These are phyloP conservation scores for Penicillium bialowiezense DNA, from an alignment of 495 filamentous ascomycete genomes.

Conservation along the genomic window DNA sequence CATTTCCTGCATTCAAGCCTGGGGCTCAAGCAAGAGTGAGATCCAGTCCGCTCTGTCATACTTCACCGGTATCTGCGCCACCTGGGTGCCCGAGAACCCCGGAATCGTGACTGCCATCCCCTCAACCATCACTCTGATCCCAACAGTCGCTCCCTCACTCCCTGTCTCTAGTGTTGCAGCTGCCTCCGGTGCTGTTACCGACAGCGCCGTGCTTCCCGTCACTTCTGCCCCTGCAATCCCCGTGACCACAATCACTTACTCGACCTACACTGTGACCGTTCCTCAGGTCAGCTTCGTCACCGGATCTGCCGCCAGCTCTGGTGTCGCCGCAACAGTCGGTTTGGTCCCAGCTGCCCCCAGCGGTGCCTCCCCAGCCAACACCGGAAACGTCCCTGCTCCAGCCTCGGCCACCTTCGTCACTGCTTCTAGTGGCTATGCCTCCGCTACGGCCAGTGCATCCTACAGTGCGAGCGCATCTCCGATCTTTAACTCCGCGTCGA, in stretches of 20 bases:
- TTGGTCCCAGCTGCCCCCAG: slow-evolving; percentile 22
- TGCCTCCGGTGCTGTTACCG: slow-evolving; percentile 5
- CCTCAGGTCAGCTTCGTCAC: slow-evolving; percentile 75
- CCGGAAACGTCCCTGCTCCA: slow-evolving; percentile 20
- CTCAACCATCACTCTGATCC: slow-evolving; percentile 55
- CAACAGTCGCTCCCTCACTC: slow-evolving; percentile 28
- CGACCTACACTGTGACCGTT: slow-evolving; percentile 63
- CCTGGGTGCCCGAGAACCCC: slow-evolving; percentile 72
- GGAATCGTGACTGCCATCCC: slow-evolving; percentile 76
- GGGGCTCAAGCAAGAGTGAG: slow-evolving; percentile 64
- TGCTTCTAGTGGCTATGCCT: slow-evolving; percentile 3
- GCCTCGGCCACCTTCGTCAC: slow-evolving; percentile 13
- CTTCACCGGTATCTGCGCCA: slow-evolving; percentile 89
- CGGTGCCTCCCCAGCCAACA: slow-evolving; percentile 16
- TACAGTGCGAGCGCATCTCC: slow-evolving; percentile 11
- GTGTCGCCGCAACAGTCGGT: slow-evolving; percentile 46
- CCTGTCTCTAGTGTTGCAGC: slow-evolving; percentile 24
- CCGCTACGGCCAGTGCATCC: slow-evolving; percentile 10
- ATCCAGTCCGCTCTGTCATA: slow-evolving; percentile 71
- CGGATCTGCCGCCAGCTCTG: slow-evolving; percentile 41
- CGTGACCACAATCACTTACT: slow-evolving; percentile 62
- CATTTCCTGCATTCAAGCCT: slow-evolving; percentile 75
- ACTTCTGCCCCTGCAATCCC: slow-evolving; percentile 37
- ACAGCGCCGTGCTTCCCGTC: slow-evolving; percentile 28
- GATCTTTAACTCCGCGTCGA: slow-evolving; percentile 19